phyloP scores from a whole-genome alignment of 164 flowering plant species.

The Aristolochia fimbriata region DNA sequence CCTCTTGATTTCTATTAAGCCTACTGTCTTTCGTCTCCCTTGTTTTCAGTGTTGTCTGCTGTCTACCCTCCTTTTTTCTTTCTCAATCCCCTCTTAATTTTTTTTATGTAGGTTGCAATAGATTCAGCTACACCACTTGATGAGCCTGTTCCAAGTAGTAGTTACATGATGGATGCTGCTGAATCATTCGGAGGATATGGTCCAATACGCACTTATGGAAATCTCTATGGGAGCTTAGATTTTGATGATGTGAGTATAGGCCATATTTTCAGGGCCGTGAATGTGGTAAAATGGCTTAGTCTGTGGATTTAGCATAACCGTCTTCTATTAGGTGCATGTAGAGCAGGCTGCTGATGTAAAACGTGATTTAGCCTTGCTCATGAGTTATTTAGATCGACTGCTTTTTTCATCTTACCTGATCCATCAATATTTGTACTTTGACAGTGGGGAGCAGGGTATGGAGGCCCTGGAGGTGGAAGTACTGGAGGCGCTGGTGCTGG shows the following conservation, averaged over 20 bases:
- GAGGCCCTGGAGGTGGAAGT: slow-evolving; percentile 24
- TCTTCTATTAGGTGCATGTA: too few species aligned
- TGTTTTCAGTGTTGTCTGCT: too few species aligned
- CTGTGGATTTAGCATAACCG: too few species aligned
- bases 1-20: not conserved
- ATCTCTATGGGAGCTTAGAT: slow-evolving; percentile 78
- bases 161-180: slow-evolving; percentile 33
- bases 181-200: slow-evolving; percentile 70
- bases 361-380: too few species aligned
- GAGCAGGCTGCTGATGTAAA: too few species aligned
- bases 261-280: too few species aligned
- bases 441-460: slow-evolving; percentile 58
- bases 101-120: slow-evolving; percentile 69
- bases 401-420: not conserved
- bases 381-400: not conserved
- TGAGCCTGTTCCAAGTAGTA: slow-evolving; percentile 65
- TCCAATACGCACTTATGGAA: slow-evolving; percentile 72
- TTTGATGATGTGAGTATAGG: slow-evolving; percentile 72
- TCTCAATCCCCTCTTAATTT: not conserved
- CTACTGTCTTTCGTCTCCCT: too few species aligned
- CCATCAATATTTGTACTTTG: not conserved
- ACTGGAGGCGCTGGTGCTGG: too few species aligned
- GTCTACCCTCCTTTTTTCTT: too few species aligned
- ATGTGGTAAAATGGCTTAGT: too few species aligned
- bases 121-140: slow-evolving; percentile 95